These are phyloP conservation scores for Fonsecaea pedrosoi DNA, from an alignment of 2,329 filamentous ascomycete species.

Conservation along the genomic window DNA sequence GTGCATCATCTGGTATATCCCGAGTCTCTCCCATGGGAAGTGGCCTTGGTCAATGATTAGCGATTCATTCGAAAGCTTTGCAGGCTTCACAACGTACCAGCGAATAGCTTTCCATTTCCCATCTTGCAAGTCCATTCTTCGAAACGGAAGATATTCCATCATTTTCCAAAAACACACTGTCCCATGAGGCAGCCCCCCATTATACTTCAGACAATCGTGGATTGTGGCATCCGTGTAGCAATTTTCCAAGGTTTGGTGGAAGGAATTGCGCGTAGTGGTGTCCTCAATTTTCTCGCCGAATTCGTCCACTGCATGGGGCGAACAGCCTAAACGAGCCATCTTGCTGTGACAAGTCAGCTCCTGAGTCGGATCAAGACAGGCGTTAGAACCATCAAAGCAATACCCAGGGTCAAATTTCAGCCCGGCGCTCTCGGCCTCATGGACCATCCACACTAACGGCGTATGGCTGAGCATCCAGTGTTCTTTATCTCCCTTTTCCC, in stretches of 20 bases:
- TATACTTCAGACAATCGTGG: slow-evolving; percentile 74
- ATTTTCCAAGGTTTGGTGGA: slow-evolving; percentile 63
- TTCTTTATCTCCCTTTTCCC: slow-evolving; percentile 56
- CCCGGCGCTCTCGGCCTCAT: slow-evolving; percentile 69
- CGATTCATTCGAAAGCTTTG: background rate
- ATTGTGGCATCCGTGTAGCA: slow-evolving; percentile 59
- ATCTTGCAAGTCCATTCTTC: slow-evolving; percentile 75
- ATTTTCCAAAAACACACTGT: slow-evolving; percentile 74
- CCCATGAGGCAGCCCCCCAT: slow-evolving; percentile 61
- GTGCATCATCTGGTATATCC: slow-evolving; percentile 73
- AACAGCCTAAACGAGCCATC: slow-evolving; percentile 61
- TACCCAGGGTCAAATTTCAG: slow-evolving; percentile 73
- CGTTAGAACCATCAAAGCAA: slow-evolving; percentile 35
- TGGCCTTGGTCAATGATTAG: slow-evolving; percentile 51
- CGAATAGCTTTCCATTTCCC: slow-evolving; percentile 73
- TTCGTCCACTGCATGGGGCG: slow-evolving; percentile 47
- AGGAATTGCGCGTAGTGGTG: slow-evolving; percentile 44
- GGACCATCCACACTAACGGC: slow-evolving; percentile 74
- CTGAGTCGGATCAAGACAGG: slow-evolving; percentile 53
- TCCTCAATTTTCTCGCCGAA: slow-evolving; percentile 28
- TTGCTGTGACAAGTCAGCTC: slow-evolving; percentile 24
- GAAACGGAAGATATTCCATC: slow-evolving; percentile 83
- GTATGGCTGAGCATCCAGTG: slow-evolving; percentile 68
- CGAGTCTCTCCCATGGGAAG: slow-evolving; percentile 77
- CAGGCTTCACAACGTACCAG: slow-evolving; percentile 55